Conservation (phyloP, 2,329 filamentous ascomycete genomes). For the Ophiobolus disseminans region DNA sequence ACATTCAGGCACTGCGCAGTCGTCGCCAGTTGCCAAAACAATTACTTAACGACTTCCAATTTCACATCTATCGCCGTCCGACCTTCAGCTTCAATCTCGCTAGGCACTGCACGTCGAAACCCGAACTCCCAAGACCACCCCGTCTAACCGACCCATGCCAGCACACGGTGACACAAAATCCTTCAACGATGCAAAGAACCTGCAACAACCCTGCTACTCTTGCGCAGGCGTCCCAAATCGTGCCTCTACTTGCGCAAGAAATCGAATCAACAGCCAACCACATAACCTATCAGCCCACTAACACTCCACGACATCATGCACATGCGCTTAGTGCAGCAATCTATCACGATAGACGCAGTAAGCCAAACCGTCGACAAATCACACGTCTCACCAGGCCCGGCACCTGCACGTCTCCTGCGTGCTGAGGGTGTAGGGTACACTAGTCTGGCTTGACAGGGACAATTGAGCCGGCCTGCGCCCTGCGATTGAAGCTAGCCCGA, state of each 20-base stretch:
- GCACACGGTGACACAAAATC: slow-evolving; percentile 22
- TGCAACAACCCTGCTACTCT: slow-evolving; percentile 21
- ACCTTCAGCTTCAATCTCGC: too few relatives aligned
- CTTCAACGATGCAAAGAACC: slow-evolving; percentile 11
- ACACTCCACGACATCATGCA: slow-evolving; percentile 14
- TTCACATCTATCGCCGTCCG: too few relatives aligned
- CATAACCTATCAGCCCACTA: slow-evolving; percentile 12
- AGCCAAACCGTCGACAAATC: slow-evolving; percentile 24
- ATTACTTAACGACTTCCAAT: too few relatives aligned
- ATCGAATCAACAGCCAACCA: slow-evolving; percentile 23
- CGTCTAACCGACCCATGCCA: slow-evolving; percentile 19
- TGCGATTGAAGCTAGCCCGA: slow-evolving; percentile 8
- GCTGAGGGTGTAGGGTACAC: slow-evolving; percentile 31
- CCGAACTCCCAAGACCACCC: too few relatives aligned
- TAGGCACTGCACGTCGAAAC: too few relatives aligned
- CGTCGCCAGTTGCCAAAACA: too few relatives aligned
- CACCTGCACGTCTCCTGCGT: slow-evolving; percentile 25
- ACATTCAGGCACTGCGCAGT: slow-evolving; percentile 20
- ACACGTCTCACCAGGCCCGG: slow-evolving; percentile 24
- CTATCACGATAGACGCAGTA: slow-evolving; percentile 19
- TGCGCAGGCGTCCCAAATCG: slow-evolving; percentile 20
- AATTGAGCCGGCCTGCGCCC: slow-evolving; percentile 17
- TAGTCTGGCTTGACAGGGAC: slow-evolving; percentile 25
- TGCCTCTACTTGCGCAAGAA: slow-evolving; percentile 19
- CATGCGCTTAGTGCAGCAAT: slow-evolving; percentile 16